Evolutionary conservation across 2,329 filamentous ascomycete genomes (phyloP), one percentile per base, ranked within the genome.

Genomic region (Aspergillus felis): DNA sequence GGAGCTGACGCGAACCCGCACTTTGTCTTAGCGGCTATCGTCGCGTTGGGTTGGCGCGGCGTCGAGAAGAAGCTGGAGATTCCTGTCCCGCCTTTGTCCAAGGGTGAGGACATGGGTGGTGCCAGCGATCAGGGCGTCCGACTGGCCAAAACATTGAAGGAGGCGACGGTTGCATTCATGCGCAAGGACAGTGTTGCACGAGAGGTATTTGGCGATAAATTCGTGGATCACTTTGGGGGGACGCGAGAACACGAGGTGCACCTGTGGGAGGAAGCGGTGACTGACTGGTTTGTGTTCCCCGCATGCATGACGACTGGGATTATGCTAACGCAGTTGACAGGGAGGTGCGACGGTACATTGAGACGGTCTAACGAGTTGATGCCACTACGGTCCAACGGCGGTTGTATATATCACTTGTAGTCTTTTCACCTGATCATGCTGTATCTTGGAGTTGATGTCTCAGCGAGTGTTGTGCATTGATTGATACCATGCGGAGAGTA

Each of bases 1-100:
- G 94, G 94, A n/a, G 94, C 94, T 20, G 94, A 99, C 69, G 85
- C 92, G 3, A 97, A 97, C 71, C 87, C 93, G 0, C 88, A 92
- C 71, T 88, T 90, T 50, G 93, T 96, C 5, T 85, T 97, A 44
- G 86, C 92, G 0, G 90, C 93, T 0, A 89, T 97, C 51, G 79
- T 99, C 29, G 93, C 87, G 1, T 84, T 95, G 3, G 94, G 94
- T 14, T 96, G 91, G 87, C 84, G 92, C 54, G 94, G 94, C 9
- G 86, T 97, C 0, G 90, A 96, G 79, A 92, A 93, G 84, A 94
- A 95, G 78, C 81, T 97, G 54, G 86, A 89, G 64, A 90, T 99
- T 28, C 82, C 86, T 0, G 84, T 91, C 25, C 87, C 92, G 6
- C 94, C 94, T 2, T 81, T 99, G 2, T 90, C 90, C 22, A 91